Percentiles rank a stretch among this genome's conserved stretches.
phyloP scores from a whole-genome alignment of 495 filamentous ascomycete species.

The Talaromyces thailandensis region DNA sequence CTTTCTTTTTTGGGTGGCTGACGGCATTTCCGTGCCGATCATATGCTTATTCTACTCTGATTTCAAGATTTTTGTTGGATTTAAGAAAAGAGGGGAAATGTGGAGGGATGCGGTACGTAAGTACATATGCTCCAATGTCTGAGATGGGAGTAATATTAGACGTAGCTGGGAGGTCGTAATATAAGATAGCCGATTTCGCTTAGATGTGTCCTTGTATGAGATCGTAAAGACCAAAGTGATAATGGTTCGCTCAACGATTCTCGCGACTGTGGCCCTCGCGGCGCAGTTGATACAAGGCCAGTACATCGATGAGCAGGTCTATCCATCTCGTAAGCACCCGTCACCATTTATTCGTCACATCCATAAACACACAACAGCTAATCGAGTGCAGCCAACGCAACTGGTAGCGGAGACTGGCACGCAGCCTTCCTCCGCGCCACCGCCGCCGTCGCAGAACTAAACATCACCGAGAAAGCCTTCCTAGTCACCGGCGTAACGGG shows the following conservation, averaged over 20 bases:
- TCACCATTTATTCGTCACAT: neutral
- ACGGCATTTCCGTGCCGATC: neutral
- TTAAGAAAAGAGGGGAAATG: neutral
- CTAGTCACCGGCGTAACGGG: conserved; percentile 58
- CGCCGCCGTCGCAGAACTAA: conserved; percentile 67
- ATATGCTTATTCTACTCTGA: neutral
- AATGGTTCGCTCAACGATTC: neutral
- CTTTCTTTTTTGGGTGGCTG: neutral
- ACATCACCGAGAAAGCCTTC: conserved; percentile 76
- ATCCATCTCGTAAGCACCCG: neutral
- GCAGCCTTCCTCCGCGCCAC: conserved; percentile 67
- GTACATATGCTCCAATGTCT: neutral
- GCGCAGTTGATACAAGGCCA: neutral
- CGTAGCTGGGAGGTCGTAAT: neutral
- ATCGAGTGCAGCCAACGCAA: conserved; percentile 9
- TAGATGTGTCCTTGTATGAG: neutral
- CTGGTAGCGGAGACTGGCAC: conserved; percentile 52
- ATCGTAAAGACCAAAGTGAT: neutral
- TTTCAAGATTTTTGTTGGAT: neutral
- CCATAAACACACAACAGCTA: neutral
- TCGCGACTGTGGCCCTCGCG: neutral
- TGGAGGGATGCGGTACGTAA: neutral
- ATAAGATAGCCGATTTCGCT: neutral
- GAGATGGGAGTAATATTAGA: neutral
- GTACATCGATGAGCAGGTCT: neutral